Base-by-base conservation (phyloP, 441 rosid genomes). In the Mallotus repandus region DNA sequence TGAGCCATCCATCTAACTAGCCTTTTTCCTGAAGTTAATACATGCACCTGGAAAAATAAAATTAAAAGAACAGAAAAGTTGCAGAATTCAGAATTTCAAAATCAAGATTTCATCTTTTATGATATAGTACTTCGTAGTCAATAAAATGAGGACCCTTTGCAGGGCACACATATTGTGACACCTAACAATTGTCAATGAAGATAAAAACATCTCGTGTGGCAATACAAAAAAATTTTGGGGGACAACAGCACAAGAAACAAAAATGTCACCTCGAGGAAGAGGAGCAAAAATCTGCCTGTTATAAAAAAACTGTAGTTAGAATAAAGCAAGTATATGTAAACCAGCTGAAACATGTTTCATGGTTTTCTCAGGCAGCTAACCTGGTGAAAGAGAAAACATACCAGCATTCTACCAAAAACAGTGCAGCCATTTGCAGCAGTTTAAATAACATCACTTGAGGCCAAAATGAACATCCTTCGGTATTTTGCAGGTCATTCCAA, bases 241-340 rank as follows among this genome's bases (percentile, higher is more conserved):
- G 9, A 32, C n/a, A 6, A 65, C 22, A 25, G 19, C 59, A 29
- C 16, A 32, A 45, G 45, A 63, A 61, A 49, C 60, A 74, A 50
- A 54, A 75, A 61, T 66, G 41, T 54, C 18, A 18, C 19, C 70
- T 64, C 64, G 35, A 48, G n/a, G 54, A 22, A 19, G 25, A 16
- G 43, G 38, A 49, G 38, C n/a, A 52, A 4, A n/a, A 66, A n/a
- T n/a, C 53, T 18, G 14, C 9, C 8, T 70, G 35, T 9, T 49
- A 66, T 61, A 22, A 32, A 16, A 69, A n/a, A n/a, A n/a, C n/a
- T n/a, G n/a, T n/a, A n/a, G n/a, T n/a, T n/a, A n/a, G n/a, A n/a
- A n/a, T n/a, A n/a, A n/a, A 0, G 11, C 21, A 22, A 50, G 49
- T 53, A 48, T 21, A n/a, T 8, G 32, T 19, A 4, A 66, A 29